phyloP scores from a whole-genome alignment of 257 asterid species.

The Penstemon davidsonii region DNA sequence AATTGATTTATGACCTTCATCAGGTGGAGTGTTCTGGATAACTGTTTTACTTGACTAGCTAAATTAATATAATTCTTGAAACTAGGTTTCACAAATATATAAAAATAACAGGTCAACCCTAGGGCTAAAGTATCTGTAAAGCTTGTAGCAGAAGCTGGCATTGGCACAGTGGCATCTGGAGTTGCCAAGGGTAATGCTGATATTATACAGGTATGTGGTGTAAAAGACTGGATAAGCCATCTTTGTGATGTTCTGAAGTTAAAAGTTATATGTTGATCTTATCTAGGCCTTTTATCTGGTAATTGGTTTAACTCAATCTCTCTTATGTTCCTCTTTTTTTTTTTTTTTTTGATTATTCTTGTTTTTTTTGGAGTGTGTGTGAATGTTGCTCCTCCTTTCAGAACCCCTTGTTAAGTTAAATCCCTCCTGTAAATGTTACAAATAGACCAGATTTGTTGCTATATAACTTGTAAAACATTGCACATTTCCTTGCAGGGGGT shows the following conservation, averaged over 20 bases:
- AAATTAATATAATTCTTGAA: slow-evolving; percentile 10
- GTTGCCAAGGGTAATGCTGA: slow-evolving; percentile 99
- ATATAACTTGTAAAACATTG: background rate
- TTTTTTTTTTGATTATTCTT: background rate
- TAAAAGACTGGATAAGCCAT: background rate
- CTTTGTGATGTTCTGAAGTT: background rate
- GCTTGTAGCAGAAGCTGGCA: slow-evolving; percentile 99
- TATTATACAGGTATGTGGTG: slow-evolving; percentile 70
- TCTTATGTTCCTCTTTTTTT: background rate
- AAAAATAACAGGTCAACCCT: slow-evolving; percentile 77
- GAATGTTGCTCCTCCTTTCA: background rate
- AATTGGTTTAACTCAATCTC: background rate
- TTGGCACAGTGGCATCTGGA: slow-evolving; percentile 99
- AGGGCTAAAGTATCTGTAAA: slow-evolving; percentile 95
- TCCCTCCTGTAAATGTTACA: background rate
- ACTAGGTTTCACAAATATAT: slow-evolving; percentile 23
- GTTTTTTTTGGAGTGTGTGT: background rate
- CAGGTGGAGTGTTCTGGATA: slow-evolving; percentile 54
- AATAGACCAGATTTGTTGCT: background rate
- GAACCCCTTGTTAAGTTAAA: background rate
- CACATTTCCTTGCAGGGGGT: background rate
- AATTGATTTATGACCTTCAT: slow-evolving; percentile 95
- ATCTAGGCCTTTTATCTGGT: slow-evolving; percentile 4
- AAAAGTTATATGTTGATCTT: background rate
- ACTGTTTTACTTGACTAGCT: slow-evolving; percentile 1